Percentiles rank a stretch among this genome's conserved stretches.
Conservation (phyloP, 176 grass and related monocot genomes). For the Areca catechu region DNA sequence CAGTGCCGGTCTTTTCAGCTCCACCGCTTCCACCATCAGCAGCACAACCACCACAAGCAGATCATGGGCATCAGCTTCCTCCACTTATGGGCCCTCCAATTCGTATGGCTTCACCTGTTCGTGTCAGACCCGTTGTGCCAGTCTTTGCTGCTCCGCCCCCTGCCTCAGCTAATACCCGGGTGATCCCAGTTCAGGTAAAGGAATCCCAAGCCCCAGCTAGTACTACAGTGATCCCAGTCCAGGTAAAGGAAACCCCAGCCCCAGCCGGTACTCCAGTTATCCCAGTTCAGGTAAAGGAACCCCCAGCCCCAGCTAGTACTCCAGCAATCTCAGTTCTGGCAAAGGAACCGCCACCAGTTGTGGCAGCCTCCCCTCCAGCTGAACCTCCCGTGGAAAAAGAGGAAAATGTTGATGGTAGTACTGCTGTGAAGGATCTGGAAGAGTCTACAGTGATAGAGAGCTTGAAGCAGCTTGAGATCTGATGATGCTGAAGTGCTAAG, state of each 20-base stretch:
- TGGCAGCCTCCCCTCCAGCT: not conserved
- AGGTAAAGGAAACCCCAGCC: not conserved
- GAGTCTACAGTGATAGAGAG: slow-evolving; percentile 10
- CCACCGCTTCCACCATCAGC: slow-evolving; percentile 66
- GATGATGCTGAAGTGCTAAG: not conserved
- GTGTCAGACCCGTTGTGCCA: slow-evolving; percentile 61
- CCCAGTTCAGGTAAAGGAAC: not conserved
- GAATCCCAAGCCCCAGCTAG: slow-evolving; percentile 11
- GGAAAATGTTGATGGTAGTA: not conserved
- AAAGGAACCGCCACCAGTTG: slow-evolving; percentile 25
- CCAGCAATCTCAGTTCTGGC: slow-evolving; percentile 3
- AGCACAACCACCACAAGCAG: slow-evolving; percentile 41
- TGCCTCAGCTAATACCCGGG: not conserved
- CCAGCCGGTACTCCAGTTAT: not conserved
- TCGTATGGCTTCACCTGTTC: slow-evolving; percentile 76
- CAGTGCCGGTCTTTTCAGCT: slow-evolving; percentile 94
- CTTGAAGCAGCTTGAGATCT: slow-evolving; percentile 9
- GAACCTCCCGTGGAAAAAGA: not conserved
- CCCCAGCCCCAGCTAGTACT: slow-evolving; percentile 1
- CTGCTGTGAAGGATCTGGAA: slow-evolving; percentile 1
- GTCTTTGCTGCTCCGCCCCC: slow-evolving; percentile 46
- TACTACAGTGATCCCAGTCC: too few relatives aligned
- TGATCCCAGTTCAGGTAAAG: slow-evolving; percentile 25
- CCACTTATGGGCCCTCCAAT: slow-evolving; percentile 50
- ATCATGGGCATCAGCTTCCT: slow-evolving; percentile 44